These are phyloP conservation scores for Lophium mytilinum DNA, from an alignment of 495 filamentous ascomycete species.

Conservation along the genomic window DNA sequence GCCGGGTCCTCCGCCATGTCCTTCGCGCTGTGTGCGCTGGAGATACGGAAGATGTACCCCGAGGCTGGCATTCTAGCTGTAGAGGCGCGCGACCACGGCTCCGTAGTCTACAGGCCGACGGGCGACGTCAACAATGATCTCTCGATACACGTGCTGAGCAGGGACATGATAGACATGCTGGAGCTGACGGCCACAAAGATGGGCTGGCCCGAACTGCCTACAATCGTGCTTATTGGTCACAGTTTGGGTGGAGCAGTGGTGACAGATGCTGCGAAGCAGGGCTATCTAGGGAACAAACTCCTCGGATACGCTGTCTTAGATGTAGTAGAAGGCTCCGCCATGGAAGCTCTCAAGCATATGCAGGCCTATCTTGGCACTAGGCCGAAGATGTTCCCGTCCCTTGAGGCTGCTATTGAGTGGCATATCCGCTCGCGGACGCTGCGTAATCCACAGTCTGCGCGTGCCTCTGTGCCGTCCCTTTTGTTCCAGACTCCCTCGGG, in stretches of 20 bases:
- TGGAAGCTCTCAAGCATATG: conserved; percentile 96
- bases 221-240: conserved; percentile 82
- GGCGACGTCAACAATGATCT: conserved; percentile 27
- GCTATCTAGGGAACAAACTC: conserved; percentile 55
- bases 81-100: conserved; percentile 83
- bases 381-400: conserved; percentile 65
- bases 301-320: conserved; percentile 89
- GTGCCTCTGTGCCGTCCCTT: conserved; percentile 80
- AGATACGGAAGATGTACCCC: conserved; percentile 71
- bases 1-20: conserved; percentile 84
- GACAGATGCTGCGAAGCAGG: conserved; percentile 65
- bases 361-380: conserved; percentile 78
- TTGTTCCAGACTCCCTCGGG: conserved; percentile 44
- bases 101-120: conserved; percentile 43
- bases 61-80: conserved; percentile 73
- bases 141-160: conserved; percentile 51
- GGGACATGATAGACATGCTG: conserved; percentile 66
- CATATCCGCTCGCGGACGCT: conserved; percentile 86
- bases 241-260: conserved; percentile 93
- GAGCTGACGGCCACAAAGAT: conserved; percentile 53
- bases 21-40: conserved; percentile 69
- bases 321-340: conserved; percentile 82
- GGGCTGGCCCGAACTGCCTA: conserved; percentile 64
- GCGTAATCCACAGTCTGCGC: conserved; percentile 69
- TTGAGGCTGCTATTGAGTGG: conserved; percentile 84